Conservation (phyloP, 2,329 filamentous ascomycete genomes). For the Stemphylium beticola region DNA sequence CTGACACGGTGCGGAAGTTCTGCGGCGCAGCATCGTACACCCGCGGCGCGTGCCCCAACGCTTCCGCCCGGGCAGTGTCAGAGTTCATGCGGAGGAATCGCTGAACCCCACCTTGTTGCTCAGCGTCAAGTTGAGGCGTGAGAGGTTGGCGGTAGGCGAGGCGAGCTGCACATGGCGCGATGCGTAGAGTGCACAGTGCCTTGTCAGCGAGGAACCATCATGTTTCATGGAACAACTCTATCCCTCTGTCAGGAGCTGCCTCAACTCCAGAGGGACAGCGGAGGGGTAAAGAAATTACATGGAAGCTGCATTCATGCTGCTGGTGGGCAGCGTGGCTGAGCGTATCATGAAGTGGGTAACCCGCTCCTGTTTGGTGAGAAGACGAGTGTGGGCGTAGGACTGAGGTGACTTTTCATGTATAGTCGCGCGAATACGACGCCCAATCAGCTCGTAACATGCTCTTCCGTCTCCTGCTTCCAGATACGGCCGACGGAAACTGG, state of each 20-base stretch:
- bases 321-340: slow-evolving; percentile 6
- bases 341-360: slow-evolving; percentile 2
- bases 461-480: slow-evolving; percentile 1
- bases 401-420: background rate
- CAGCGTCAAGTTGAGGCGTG: background rate
- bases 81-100: slow-evolving; percentile 5
- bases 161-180: slow-evolving; percentile 7
- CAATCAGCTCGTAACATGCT: background rate
- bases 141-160: slow-evolving; percentile 1
- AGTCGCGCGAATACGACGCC: background rate
- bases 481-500: background rate
- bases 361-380: slow-evolving; percentile 1
- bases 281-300: slow-evolving; percentile 12
- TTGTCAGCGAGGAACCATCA: background rate
- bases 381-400: slow-evolving; percentile 8
- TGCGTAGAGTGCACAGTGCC: slow-evolving; percentile 1
- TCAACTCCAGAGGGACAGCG: background rate
- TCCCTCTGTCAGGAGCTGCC: slow-evolving; percentile 2
- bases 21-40: slow-evolving; percentile 15
- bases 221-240: slow-evolving; percentile 6
- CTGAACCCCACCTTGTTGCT: background rate
- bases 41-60: slow-evolving; percentile 6
- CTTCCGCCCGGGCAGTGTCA: slow-evolving; percentile 5
- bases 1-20: slow-evolving; percentile 15
- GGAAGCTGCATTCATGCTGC: slow-evolving; percentile 16